Base-by-base conservation (phyloP, 2,329 filamentous ascomycete genomes). In the Huntiella decipiens region DNA sequence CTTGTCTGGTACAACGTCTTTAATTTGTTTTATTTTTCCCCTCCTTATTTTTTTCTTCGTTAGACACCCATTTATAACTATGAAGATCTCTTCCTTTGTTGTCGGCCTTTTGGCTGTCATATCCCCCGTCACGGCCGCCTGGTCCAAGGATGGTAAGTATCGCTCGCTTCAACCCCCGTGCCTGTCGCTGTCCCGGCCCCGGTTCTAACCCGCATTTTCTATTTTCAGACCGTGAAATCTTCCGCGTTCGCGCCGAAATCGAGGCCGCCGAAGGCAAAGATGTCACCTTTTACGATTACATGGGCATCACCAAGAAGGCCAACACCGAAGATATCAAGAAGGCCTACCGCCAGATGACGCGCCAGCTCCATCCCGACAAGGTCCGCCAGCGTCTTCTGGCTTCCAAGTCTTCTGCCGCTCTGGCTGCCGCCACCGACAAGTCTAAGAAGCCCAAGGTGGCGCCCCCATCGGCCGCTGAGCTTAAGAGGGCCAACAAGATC, bases 271-370 rank as follows among this genome's bases (percentile, higher is more conserved):
- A 95, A 61, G 85, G 95, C 61, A 47, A 57, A 32, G 86, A 91
- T 48, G 72, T 84, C 50, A 91, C 83, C 55, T 98, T 98, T 64
- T 98, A 98, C 73, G 79, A 92, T 59, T 91, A 94, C 64, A 69
- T 98, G 52, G 86, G 80, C 56, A 73, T 94, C 53, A 67, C 71
- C 43, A 67, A 76, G 50, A 71, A 70, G 49, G 88, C 86, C 50
- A 80, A 71, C 54, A 78, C 83, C 53, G 85, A 94, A 52, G 84
- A 94, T 51, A 82, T 98, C 64, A 86, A 79, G 67, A 92, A 91
- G 63, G 87, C 86, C 55, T 94, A 92, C 70, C 83, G 84, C 66
- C 86, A 87, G 65, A 85, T 80, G 64, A 82, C 86, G 39, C 74
- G 79, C 52, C 69, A 74, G 45, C 69, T 95, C 41, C 91, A 98